phyloP scores from a whole-genome alignment of 148 eudicot species.

The Beta vulgaris region DNA sequence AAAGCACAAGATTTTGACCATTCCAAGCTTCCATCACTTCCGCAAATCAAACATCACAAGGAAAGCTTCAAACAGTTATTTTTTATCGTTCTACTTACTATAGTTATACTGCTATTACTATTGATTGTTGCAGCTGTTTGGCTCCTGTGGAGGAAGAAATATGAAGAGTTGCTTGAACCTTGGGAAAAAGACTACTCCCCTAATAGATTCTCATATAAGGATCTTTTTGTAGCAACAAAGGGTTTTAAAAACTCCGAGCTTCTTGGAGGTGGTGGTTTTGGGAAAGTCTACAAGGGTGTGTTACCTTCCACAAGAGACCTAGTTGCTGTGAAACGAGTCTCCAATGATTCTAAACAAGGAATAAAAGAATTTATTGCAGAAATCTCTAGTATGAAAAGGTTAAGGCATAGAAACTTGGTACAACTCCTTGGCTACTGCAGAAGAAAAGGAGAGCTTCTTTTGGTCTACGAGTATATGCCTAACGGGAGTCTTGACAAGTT shows the following conservation, averaged over 20 bases:
- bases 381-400: constrained; percentile 32
- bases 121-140: constrained; percentile 11
- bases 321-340: constrained; percentile 35
- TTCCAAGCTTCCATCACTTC: constrained; percentile 29
- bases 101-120: neutral
- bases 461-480: constrained; percentile 40
- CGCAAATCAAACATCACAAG: neutral
- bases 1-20: constrained; percentile 24
- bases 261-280: constrained; percentile 38
- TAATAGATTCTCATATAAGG: constrained; percentile 26
- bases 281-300: constrained; percentile 42
- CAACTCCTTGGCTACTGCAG: constrained; percentile 44
- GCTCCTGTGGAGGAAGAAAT: constrained; percentile 11
- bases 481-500: constrained; percentile 54
- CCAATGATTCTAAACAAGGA: constrained; percentile 42
- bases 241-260: constrained; percentile 35
- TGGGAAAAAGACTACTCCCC: constrained; percentile 22
- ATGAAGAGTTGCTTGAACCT: constrained; percentile 25
- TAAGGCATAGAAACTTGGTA: constrained; percentile 41
- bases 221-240: constrained; percentile 36
- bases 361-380: constrained; percentile 34
- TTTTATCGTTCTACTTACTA: neutral
- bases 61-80: neutral
- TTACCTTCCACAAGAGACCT: constrained; percentile 10
- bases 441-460: constrained; percentile 37